Conservation (phyloP, 345 rosid species). For the Turnera subulata region DNA sequence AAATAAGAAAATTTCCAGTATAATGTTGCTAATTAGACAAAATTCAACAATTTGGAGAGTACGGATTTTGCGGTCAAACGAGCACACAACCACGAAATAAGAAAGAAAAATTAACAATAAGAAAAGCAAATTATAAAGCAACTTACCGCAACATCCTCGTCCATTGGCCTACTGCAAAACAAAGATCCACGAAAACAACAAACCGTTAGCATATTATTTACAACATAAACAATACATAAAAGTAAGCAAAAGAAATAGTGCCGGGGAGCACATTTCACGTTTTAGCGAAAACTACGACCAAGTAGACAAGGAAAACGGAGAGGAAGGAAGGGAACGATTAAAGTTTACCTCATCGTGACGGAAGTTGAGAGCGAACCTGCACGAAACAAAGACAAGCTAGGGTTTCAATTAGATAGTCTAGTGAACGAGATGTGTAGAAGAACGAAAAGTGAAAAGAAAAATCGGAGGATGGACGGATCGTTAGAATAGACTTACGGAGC, state of each 20-base stretch:
- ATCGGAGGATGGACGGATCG: neutral
- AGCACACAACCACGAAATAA: neutral
- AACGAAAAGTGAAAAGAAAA: neutral
- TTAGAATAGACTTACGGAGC: neutral
- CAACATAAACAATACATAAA: neutral
- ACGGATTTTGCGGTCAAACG: too few relatives aligned
- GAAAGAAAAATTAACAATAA: neutral
- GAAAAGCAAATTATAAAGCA: neutral
- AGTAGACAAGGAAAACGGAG: neutral
- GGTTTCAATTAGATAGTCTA: neutral
- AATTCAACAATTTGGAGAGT: too few relatives aligned
- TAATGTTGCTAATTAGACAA: too few relatives aligned
- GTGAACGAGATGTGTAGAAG: neutral
- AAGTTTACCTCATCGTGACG: constrained; percentile 40
- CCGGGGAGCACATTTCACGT: neutral
- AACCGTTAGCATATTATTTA: neutral
- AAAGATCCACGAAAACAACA: constrained; percentile 1
- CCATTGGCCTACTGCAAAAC: constrained; percentile 63
- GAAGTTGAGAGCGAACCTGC: constrained; percentile 21
- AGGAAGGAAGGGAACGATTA: neutral
- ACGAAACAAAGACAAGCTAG: neutral
- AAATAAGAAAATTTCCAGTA: too few relatives aligned
- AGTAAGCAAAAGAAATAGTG: neutral
- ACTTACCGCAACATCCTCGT: constrained; percentile 43
- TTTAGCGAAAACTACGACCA: neutral